Evolutionary conservation across 108 stramenopile genomes (phyloP).

Genomic region (Fragilariopsis cylindrus): DNA sequence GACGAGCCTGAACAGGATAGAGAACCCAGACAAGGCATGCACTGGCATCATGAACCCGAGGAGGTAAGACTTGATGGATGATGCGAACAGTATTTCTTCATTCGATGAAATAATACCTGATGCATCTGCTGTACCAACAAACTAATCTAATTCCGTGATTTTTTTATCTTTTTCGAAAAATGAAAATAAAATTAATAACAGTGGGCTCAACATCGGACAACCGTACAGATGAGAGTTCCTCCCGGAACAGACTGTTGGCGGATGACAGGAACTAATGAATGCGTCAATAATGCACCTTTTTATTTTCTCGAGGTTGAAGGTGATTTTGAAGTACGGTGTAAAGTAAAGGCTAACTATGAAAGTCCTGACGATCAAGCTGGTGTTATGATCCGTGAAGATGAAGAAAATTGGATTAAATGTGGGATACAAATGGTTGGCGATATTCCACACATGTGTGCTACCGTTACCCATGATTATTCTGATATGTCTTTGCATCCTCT

Average conservation of each 20-base stretch:
- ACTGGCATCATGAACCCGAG: slow-evolving; percentile 46
- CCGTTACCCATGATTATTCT: slow-evolving; percentile 46
- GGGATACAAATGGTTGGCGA: slow-evolving; percentile 45
- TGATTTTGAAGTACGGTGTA: slow-evolving; percentile 52
- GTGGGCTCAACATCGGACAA: slow-evolving; percentile 43
- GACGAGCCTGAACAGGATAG: slow-evolving; percentile 14
- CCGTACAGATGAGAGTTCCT: slow-evolving; percentile 34
- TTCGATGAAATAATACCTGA: no score
- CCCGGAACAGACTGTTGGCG: slow-evolving; percentile 50
- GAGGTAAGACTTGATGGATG: not conserved
- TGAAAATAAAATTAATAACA: no score
- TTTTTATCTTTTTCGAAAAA: no score
- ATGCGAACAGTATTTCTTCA: no score
- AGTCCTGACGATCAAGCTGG: slow-evolving; percentile 52
- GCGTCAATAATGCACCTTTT: slow-evolving; percentile 50
- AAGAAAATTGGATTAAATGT: slow-evolving; percentile 41
- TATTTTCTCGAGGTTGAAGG: slow-evolving; percentile 45
- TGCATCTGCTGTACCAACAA: no score
- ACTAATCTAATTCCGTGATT: no score
- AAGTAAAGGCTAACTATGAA: slow-evolving; percentile 41
- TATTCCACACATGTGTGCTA: slow-evolving; percentile 38
- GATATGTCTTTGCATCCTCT: slow-evolving; percentile 47
- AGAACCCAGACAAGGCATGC: slow-evolving; percentile 33
- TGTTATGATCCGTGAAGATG: slow-evolving; percentile 53
- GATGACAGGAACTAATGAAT: slow-evolving; percentile 37